These are phyloP conservation scores for Heimioporus sp. DNA, from an alignment of 768 basidiomycete genomes.

Conservation along the genomic window DNA sequence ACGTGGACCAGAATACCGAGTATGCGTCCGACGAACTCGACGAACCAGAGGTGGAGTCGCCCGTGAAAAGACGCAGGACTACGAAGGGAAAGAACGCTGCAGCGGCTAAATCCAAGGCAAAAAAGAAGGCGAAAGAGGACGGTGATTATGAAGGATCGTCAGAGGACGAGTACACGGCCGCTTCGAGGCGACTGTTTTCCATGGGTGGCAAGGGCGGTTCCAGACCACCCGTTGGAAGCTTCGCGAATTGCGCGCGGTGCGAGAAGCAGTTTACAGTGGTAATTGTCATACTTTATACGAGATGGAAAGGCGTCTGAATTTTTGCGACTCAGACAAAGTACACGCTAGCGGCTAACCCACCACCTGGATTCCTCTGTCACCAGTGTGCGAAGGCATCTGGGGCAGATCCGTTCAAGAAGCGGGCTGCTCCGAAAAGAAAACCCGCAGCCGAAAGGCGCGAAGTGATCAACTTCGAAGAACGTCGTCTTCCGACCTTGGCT, in stretches of 20 bases:
- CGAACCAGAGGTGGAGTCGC: conserved; percentile 44
- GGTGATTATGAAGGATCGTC: conserved; percentile 52
- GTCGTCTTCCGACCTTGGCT: conserved; percentile 66
- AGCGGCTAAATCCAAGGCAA: conserved; percentile 39
- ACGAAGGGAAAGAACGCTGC: conserved; percentile 41
- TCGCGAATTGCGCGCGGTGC: conserved; percentile 80
- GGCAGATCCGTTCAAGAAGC: conserved; percentile 84
- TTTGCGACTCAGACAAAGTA: conserved; percentile 67
- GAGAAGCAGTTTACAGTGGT: conserved; percentile 87
- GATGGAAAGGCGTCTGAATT: not conserved
- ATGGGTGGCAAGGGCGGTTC: conserved; percentile 28
- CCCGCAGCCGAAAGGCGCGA: conserved; percentile 63
- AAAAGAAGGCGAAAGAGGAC: conserved; percentile 41
- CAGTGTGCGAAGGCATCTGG: conserved; percentile 77
- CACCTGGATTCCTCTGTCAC: conserved; percentile 82
- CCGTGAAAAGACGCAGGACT: conserved; percentile 56
- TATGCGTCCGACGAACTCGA: conserved; percentile 80
- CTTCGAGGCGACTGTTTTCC: conserved; percentile 49
- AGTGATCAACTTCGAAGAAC: conserved; percentile 68
- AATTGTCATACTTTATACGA: conserved; percentile 26
- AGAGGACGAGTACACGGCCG: conserved; percentile 66
- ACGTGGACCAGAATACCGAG: conserved; percentile 29
- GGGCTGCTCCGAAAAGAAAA: conserved; percentile 54
- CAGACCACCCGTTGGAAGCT: conserved; percentile 74
- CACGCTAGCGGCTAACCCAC: conserved; percentile 69